Evolutionary conservation across 495 filamentous ascomycete species (phyloP).

Genomic region (Letharia lupina): DNA sequence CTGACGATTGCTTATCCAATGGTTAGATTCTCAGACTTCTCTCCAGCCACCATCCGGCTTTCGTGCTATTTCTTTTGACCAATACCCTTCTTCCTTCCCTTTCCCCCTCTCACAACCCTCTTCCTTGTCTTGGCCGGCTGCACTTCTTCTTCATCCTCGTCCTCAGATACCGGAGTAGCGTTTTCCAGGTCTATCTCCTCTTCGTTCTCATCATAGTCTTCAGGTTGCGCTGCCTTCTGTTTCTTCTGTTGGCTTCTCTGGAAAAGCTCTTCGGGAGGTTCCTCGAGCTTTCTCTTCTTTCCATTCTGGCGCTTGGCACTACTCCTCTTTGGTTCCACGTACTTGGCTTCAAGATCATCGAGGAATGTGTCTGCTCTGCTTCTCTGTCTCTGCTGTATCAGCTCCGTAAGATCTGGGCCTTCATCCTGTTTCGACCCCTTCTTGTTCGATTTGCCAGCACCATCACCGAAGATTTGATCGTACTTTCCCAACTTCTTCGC

Average conservation of each 20-base stretch:
- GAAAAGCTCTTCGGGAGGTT: constrained; percentile 64
- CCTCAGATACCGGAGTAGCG: not conserved
- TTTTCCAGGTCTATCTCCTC: constrained; percentile 12
- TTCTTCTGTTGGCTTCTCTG: constrained; percentile 41
- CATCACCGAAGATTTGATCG: constrained; percentile 44
- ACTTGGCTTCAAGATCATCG: constrained; percentile 65
- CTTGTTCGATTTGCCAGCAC: constrained; percentile 27
- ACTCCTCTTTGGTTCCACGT: constrained; percentile 33
- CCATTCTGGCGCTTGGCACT: constrained; percentile 26
- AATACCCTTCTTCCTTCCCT: constrained; percentile 1
- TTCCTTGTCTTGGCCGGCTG: constrained; percentile 2
- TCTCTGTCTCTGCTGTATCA: constrained; percentile 52
- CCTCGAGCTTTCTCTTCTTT: constrained; percentile 34
- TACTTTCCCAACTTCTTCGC: constrained; percentile 63
- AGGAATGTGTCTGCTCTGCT: constrained; percentile 48
- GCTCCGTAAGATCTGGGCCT: constrained; percentile 43
- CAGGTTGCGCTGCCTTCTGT: constrained; percentile 17
- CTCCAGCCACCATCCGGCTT: not conserved
- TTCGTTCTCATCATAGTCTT: constrained; percentile 13
- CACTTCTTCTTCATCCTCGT: constrained; percentile 14
- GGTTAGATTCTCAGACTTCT: not conserved
- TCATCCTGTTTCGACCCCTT: constrained; percentile 29
- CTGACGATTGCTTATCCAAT: not conserved
- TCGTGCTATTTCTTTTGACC: constrained; percentile 3
- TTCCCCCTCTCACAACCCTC: not conserved